Evolutionary conservation across 768 basidiomycete genomes (phyloP), one percentile per base, ranked within the genome.

Genomic region (Suillus fuscotomentosus): DNA sequence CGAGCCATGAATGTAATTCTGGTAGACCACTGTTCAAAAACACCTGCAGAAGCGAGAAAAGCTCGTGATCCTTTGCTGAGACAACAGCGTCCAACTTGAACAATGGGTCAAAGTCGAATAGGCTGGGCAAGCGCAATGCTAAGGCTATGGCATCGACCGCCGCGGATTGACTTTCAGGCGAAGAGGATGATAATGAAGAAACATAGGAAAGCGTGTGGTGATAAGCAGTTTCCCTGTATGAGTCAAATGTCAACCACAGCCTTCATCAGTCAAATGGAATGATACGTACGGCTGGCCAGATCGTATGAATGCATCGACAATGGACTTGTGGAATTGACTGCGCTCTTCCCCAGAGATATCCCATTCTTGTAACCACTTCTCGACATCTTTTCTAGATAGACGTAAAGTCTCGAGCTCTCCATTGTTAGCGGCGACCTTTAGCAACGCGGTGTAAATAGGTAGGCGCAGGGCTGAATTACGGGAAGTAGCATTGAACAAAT

Each of bases 321-420:
- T 80, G 5, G 75, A 79, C 69, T 89, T 88, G 54, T 92, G 75
- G 75, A 94, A 91, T 2, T 77, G 76, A 61, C 84, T 81, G 71
- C 90, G 91, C 65, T 90, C 85, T 61, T 86, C 83, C 5, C 81
- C 67, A 3, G 86, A 77, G 62, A 92, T 79, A 20, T 83, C 82
- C 92, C 92, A 94, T 69, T 93, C 91, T 17, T 83, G 80, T 34
- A 92, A 73, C 91, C 91, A 94, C 71, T 83, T 87, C 72, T 92
- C 86, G n/a, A 94, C 83, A 62, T 86, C 85, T 3, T 80, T 66
- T 70, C 81, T 82, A 53, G 84, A 82, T 45, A 93, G 78, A 55
- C 84, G 83, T 9, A 95, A 82, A 10, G 83, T 75, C 13, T 85
- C 82, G 4, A 93, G 74, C 60, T 92, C 88, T 67, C 85, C 84